Conservation (phyloP, 805 yeast species). For the Danielia reshetovae region DNA sequence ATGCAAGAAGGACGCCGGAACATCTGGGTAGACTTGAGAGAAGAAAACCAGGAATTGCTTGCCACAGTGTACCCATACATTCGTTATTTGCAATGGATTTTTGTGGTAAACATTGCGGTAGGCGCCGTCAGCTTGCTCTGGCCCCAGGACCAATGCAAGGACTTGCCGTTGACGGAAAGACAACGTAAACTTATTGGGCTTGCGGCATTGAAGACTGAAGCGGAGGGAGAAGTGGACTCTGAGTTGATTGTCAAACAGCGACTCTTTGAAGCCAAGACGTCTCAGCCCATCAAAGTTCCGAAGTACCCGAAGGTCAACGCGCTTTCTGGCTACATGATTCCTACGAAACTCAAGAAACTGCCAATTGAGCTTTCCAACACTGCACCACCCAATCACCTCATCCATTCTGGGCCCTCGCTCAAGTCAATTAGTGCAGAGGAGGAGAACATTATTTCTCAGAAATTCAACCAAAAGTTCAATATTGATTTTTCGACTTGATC, state of each 20-base stretch:
- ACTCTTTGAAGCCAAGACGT: conserved; percentile 14
- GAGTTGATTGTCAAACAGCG: conserved; percentile 22
- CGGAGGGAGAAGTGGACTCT: conserved; percentile 11
- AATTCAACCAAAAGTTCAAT: neutral
- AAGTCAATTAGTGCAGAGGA: neutral
- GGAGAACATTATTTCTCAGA: neutral
- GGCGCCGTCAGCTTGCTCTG: conserved; percentile 28
- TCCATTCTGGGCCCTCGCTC: no score
- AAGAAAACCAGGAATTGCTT: neutral
- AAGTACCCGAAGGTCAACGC: conserved; percentile 16
- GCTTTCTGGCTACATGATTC: conserved; percentile 5
- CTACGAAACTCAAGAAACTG: neutral
- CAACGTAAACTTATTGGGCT: conserved; percentile 48
- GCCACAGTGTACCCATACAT: conserved; percentile 2
- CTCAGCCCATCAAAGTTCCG: conserved; percentile 15
- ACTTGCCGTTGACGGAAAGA: conserved; percentile 43
- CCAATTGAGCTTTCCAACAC: neutral
- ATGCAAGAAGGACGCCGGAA: conserved; percentile 1
- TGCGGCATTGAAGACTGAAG: conserved; percentile 4
- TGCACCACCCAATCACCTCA: neutral
- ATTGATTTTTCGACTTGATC: no score
- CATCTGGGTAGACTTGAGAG: no score
- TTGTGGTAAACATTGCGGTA: conserved; percentile 23
- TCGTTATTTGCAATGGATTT: conserved; percentile 11
- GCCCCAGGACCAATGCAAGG: conserved; percentile 48